These are phyloP conservation scores for Bondarzewia mesenterica DNA, from an alignment of 1,284 basidiomycete genomes.

Conservation along the genomic window DNA sequence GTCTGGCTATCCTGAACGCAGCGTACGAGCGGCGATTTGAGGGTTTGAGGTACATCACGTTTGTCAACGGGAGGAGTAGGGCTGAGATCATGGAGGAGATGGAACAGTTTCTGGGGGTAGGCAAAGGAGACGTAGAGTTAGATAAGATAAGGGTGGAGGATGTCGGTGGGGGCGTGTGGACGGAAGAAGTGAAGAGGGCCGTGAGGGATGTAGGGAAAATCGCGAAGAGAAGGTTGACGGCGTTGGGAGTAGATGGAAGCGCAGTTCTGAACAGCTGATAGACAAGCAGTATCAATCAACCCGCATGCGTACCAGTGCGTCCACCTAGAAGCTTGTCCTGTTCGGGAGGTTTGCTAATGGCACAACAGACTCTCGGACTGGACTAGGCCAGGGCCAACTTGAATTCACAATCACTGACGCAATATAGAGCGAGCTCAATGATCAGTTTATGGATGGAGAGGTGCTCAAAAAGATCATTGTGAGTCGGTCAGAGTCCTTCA, in stretches of 20 bases:
- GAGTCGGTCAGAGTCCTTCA: too few species aligned
- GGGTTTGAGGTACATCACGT: slow-evolving; percentile 80
- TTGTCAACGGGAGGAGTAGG: slow-evolving; percentile 79
- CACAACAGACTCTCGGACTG: too few species aligned
- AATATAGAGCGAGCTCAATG: too few species aligned
- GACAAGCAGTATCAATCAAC: too few species aligned
- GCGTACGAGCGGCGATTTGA: slow-evolving; percentile 72
- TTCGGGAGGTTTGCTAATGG: too few species aligned
- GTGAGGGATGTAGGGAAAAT: slow-evolving; percentile 70
- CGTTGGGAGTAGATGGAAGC: slow-evolving; percentile 27
- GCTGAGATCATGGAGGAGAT: slow-evolving; percentile 71
- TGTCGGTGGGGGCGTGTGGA: slow-evolving; percentile 40
- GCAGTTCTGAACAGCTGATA: neutral
- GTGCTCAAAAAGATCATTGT: too few species aligned
- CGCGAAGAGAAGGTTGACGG: slow-evolving; percentile 54
- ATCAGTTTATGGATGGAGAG: too few species aligned
- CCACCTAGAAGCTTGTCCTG: too few species aligned
- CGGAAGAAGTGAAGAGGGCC: slow-evolving; percentile 59
- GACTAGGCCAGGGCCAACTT: too few species aligned
- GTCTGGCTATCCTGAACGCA: slow-evolving; percentile 62
- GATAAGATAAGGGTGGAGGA: slow-evolving; percentile 27
- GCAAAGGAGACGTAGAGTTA: slow-evolving; percentile 24
- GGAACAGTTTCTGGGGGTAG: slow-evolving; percentile 54
- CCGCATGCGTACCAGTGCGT: too few species aligned
- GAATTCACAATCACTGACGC: too few species aligned